A percentile compares a stretch with the other conserved stretches of the same genome.
Conservation (phyloP, 2,329 filamentous ascomycete species). For the Setomelanomma holmii region DNA sequence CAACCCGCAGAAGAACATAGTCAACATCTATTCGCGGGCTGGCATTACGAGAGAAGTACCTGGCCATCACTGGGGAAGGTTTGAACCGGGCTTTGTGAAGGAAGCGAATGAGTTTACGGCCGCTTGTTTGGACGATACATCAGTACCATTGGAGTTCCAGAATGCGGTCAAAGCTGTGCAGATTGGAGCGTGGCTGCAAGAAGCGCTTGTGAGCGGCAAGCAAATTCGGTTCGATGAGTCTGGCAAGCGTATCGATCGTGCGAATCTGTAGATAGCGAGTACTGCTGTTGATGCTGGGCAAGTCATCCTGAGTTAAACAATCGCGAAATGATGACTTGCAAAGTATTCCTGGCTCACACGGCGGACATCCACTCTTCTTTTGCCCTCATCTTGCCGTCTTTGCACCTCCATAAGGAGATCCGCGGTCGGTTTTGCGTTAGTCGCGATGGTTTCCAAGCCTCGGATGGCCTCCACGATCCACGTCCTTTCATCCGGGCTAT, state of each 20-base stretch:
- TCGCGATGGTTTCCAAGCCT: constrained; percentile 47
- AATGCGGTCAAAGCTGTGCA: constrained; percentile 45
- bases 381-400: constrained; percentile 46
- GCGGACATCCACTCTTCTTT: constrained; percentile 49
- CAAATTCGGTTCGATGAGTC: constrained; percentile 58
- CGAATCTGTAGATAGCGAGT: constrained; percentile 20
- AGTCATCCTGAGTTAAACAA: too few relatives aligned
- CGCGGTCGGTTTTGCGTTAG: constrained; percentile 50
- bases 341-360: constrained; percentile 54
- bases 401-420: constrained; percentile 52
- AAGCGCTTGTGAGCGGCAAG: constrained; percentile 61
- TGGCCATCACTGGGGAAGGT: constrained; percentile 49
- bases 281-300: too few relatives aligned
- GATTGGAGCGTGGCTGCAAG: constrained; percentile 60
- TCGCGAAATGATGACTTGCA: constrained; percentile 61
- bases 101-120: constrained; percentile 52
- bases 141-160: constrained; percentile 46
- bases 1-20: constrained; percentile 41
- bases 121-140: constrained; percentile 45
- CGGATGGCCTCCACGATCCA: constrained; percentile 62
- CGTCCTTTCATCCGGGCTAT: constrained; percentile 55
- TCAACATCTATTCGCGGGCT: constrained; percentile 39
- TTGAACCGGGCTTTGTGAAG: constrained; percentile 50
- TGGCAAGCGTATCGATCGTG: constrained; percentile 24
- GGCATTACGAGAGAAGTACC: constrained; percentile 50